These are phyloP conservation scores for Cicer pinnatifidum DNA, from an alignment of 306 rosid species.

Conservation along the genomic window DNA sequence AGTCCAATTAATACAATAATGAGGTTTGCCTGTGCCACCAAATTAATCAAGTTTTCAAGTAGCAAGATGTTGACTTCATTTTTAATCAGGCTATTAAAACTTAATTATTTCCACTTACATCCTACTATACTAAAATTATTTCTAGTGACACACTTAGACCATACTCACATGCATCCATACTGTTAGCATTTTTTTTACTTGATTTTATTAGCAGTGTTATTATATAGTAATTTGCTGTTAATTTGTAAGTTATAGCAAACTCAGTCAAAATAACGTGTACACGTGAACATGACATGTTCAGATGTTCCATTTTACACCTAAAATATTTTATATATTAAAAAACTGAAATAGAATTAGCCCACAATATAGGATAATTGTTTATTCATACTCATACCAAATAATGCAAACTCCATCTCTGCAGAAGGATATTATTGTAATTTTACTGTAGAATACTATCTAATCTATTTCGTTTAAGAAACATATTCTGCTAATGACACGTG, in stretches of 20 bases:
- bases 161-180: background rate
- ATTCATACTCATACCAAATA: constrained; percentile 7
- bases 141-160: background rate
- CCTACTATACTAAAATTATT: background rate
- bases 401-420: background rate
- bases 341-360: constrained; percentile 16
- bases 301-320: constrained; percentile 24
- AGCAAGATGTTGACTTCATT: background rate
- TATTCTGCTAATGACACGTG: too few species aligned
- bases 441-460: too few species aligned
- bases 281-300: constrained; percentile 12
- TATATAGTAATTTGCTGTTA: background rate
- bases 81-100: background rate
- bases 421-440: too few species aligned
- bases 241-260: constrained; percentile 3
- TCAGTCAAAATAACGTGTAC: constrained; percentile 23
- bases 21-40: background rate
- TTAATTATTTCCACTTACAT: constrained; percentile 22
- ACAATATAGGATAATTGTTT: background rate
- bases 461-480: too few species aligned
- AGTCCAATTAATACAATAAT: background rate
- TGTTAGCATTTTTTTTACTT: too few species aligned
- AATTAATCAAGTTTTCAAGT: background rate
- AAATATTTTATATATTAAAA: background rate
- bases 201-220: background rate